These are phyloP conservation scores for Inga oerstediana DNA, from an alignment of 306 rosid species.

Conservation along the genomic window DNA sequence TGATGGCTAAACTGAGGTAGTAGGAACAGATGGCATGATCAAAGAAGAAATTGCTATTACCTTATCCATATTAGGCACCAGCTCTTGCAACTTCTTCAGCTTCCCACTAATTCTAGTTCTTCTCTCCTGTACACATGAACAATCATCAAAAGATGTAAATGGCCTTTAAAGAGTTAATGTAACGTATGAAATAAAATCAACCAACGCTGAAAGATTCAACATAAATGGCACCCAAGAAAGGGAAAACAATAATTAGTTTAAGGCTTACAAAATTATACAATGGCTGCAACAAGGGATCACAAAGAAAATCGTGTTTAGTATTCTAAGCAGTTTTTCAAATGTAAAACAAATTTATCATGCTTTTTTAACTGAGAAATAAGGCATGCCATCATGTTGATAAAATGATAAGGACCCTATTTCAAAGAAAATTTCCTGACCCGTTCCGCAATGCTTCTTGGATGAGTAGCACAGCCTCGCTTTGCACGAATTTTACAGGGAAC, in stretches of 20 bases:
- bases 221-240: neutral
- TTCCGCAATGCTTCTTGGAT: conserved; percentile 98
- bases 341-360: neutral
- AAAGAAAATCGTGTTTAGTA: neutral
- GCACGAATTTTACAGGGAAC: conserved; percentile 98
- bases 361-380: neutral
- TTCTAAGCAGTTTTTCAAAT: neutral
- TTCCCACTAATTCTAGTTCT: conserved; percentile 78
- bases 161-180: neutral
- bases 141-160: neutral
- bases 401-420: neutral
- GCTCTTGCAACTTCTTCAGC: conserved; percentile 69
- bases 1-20: neutral
- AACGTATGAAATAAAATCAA: neutral
- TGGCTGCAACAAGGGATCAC: neutral
- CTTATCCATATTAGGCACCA: conserved; percentile 85
- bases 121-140: conserved; percentile 52
- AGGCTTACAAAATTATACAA: neutral
- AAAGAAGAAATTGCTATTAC: conserved; percentile 33
- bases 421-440: conserved; percentile 57
- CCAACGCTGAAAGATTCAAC: neutral
- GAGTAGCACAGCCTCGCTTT: conserved; percentile 98
- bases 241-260: neutral
- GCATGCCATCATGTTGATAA: neutral
- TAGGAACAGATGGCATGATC: neutral